Base-by-base conservation (phyloP, 2,329 filamentous ascomycete species). In the Penicillium sp. region DNA sequence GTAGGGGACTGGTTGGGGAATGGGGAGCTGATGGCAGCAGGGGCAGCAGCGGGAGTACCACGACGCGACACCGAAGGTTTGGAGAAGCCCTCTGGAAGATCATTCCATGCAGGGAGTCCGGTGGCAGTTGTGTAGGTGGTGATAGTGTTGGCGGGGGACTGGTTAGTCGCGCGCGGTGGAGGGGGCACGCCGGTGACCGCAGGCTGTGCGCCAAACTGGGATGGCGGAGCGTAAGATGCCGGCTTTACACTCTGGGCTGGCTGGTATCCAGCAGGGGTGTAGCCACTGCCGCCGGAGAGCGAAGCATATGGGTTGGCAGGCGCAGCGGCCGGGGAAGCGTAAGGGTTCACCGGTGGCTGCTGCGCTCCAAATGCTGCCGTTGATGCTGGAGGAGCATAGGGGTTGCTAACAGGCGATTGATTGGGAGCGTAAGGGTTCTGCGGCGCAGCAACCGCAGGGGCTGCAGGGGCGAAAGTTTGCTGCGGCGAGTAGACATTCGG, bases 21-120 rank as follows among this genome's bases (percentile, higher is more conserved):
- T 8, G 91, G 90, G 18, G 89, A 85, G n/a, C 81, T 85, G 49
- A 92, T 85, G 3, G 88, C 79, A 49, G 85, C 83, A 42, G 76
- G 69, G 29, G 85, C 79, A 53, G 81, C 85, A 53, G 81, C 85
- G 2, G 92, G 91, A 1, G 93, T 97, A 44, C 82, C 81, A 69
- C 88, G 85, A 62, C 92, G 86, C 22, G 87, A 82, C 14, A 84
- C 82, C n/a, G 88, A 82, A 52, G 83, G 78, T 77, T 93, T 90
- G 44, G 85, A 82, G 44, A 97, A 86, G 53, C 77, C 89, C 67
- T 96, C 83, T 1, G 94, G 94, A 49, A 95, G 88, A 73, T 99
- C 94, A 65, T 99, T 99, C 94, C 94, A 99, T 65, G 89, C 89
- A 26, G 87, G 85, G 60, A 87, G 87, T 60, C 89, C 88, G 68